A percentile compares a stretch with the other conserved stretches of the same genome.
These are phyloP conservation scores for Ilex asprella DNA, from an alignment of 257 asterid genomes.

Conservation along the genomic window DNA sequence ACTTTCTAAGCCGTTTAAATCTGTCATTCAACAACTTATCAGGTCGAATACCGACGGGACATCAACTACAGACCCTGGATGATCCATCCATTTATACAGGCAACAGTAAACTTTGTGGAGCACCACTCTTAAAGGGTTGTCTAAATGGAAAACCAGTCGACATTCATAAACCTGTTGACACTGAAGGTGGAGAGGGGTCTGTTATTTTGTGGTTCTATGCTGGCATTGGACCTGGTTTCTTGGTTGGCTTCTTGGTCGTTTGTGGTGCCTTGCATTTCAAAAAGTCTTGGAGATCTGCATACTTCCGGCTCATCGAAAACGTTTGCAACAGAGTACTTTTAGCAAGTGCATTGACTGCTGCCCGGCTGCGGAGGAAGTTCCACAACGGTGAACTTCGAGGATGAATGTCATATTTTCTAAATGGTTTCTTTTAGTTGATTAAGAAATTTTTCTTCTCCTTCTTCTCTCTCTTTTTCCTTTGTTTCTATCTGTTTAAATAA, in stretches of 20 bases:
- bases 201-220: conserved; percentile 18
- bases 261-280: conserved; percentile 11
- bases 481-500: no score
- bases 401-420: no score
- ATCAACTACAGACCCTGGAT: conserved; percentile 17
- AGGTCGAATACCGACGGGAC: conserved; percentile 18
- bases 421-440: no score
- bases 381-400: no score
- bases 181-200: conserved; percentile 6
- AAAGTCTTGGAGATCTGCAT: conserved; percentile 9
- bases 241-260: conserved; percentile 15
- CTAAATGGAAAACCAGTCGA: background rate
- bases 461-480: no score
- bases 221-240: conserved; percentile 20
- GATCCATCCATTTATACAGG: background rate
- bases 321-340: no score
- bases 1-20: conserved; percentile 11
- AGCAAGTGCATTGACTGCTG: no score
- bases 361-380: no score
- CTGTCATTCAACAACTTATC: conserved; percentile 20
- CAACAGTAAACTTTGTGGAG: background rate
- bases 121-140: background rate
- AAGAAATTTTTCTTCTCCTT: no score
- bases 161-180: no score
- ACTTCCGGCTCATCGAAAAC: background rate